Percentiles rank a stretch among this genome's conserved stretches.
Evolutionary conservation across 495 filamentous ascomycete species (phyloP).

Genomic region (Hypoxylon lienhwacheense): DNA sequence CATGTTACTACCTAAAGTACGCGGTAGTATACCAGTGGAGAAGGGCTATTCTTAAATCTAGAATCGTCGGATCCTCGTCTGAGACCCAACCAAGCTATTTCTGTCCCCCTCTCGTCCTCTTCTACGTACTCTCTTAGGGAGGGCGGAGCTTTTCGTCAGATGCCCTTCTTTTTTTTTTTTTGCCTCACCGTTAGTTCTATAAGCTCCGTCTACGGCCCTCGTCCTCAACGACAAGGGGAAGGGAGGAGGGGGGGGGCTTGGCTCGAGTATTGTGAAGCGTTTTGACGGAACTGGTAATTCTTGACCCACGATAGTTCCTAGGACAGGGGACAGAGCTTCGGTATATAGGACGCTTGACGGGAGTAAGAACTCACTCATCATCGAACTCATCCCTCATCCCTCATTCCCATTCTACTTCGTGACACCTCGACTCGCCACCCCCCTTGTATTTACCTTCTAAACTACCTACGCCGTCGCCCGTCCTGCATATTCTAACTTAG

Average conservation of each 20-base stretch:
- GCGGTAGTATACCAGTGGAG: conserved; percentile 27
- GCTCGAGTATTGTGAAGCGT: conserved; percentile 16
- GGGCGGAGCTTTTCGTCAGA: conserved; percentile 27
- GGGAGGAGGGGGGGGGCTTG: conserved; percentile 20
- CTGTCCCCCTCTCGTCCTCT: conserved; percentile 26
- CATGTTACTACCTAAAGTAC: conserved; percentile 26
- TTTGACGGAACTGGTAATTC: conserved; percentile 16
- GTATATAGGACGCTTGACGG: conserved; percentile 24
- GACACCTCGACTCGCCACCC: neutral
- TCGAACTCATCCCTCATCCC: neutral
- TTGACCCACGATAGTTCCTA: conserved; percentile 27
- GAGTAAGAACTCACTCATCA: conserved; percentile 2
- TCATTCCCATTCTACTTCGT: conserved; percentile 7
- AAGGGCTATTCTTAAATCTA: conserved; percentile 22
- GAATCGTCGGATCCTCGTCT: conserved; percentile 23
- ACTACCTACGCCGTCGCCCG: neutral
- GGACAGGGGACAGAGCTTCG: conserved; percentile 12
- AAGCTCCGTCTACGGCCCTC: conserved; percentile 10
- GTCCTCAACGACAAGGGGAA: conserved; percentile 9
- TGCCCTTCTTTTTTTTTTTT: conserved; percentile 13
- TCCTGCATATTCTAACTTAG: neutral
- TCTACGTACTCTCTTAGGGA: conserved; percentile 2
- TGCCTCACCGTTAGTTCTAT: conserved; percentile 21
- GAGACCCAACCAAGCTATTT: conserved; percentile 11
- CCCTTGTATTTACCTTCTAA: conserved; percentile 1